These are phyloP conservation scores for Marsdenia floribunda DNA, from an alignment of 257 asterid genomes.

Conservation along the genomic window DNA sequence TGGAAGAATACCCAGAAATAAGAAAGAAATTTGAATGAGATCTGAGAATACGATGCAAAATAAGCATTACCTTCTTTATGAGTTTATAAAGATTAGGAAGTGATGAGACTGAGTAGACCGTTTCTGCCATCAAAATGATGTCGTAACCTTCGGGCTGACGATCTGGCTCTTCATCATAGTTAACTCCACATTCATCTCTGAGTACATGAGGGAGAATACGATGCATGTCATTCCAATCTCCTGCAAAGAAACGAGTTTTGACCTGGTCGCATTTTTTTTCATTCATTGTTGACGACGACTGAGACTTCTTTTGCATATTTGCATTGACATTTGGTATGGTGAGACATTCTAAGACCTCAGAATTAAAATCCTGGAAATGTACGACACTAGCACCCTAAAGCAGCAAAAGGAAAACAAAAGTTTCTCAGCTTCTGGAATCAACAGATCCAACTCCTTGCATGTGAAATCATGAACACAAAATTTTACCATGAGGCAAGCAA, in stretches of 20 bases:
- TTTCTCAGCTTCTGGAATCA: neutral
- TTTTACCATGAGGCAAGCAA: slow-evolving; percentile 66
- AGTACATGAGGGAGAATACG: slow-evolving; percentile 38
- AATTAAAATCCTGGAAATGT: slow-evolving; percentile 95
- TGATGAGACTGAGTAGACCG: slow-evolving; percentile 78
- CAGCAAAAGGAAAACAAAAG: slow-evolving; percentile 10
- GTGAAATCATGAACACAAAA: neutral
- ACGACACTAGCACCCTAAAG: slow-evolving; percentile 64
- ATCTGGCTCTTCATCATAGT: slow-evolving; percentile 14
- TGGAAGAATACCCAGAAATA: neutral
- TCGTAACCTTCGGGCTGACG: slow-evolving; percentile 48
- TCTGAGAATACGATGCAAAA: slow-evolving; percentile 5
- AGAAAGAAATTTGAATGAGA: slow-evolving; percentile 1
- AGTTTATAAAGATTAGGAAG: slow-evolving; percentile 63
- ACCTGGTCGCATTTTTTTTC: slow-evolving; percentile 16
- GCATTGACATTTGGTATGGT: slow-evolving; percentile 82
- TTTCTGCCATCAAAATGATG: slow-evolving; percentile 92
- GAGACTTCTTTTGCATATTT: slow-evolving; percentile 40
- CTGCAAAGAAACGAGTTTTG: slow-evolving; percentile 77
- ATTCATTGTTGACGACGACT: slow-evolving; percentile 13
- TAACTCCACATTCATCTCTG: slow-evolving; percentile 20
- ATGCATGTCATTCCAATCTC: slow-evolving; percentile 88
- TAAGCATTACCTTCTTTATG: slow-evolving; percentile 53
- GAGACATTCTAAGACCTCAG: slow-evolving; percentile 75
- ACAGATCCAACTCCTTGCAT: neutral